A percentile compares a stretch with the other conserved stretches of the same genome.
phyloP scores from a whole-genome alignment of 495 filamentous ascomycete species.

The Terfezia boudieri region DNA sequence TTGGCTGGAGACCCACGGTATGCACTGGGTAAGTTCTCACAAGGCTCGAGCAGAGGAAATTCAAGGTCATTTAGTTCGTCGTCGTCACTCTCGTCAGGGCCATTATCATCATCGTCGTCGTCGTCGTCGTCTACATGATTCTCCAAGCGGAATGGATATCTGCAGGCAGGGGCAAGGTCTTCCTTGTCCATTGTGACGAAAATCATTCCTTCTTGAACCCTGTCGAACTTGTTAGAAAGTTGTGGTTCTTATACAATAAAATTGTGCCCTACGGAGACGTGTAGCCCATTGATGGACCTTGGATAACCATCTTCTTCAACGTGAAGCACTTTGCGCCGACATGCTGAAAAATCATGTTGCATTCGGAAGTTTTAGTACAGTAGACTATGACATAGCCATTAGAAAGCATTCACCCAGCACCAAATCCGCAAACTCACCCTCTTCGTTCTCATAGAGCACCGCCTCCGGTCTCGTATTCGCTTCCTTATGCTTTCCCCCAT shows the following conservation, averaged over 20 bases:
- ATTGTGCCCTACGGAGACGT: constrained; percentile 52
- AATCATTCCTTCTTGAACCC: constrained; percentile 81
- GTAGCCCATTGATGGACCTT: constrained; percentile 58
- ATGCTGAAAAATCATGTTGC: constrained; percentile 67
- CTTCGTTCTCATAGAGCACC: background rate
- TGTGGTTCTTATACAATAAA: background rate
- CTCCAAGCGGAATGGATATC: constrained; percentile 51
- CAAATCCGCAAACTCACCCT: background rate
- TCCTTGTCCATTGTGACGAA: constrained; percentile 70
- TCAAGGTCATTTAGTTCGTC: background rate
- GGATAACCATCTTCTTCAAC: constrained; percentile 67
- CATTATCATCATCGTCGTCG: constrained; percentile 7
- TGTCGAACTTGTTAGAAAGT: constrained; percentile 21
- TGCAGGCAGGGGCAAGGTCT: constrained; percentile 49
- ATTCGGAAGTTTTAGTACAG: constrained; percentile 61
- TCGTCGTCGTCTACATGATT: constrained; percentile 7
- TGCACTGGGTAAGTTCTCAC: background rate
- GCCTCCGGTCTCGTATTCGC: background rate
- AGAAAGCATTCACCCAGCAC: too few species aligned
- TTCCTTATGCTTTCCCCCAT: background rate
- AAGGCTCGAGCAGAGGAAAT: background rate
- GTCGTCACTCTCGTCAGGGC: background rate
- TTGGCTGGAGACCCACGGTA: background rate
- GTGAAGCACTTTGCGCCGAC: constrained; percentile 55
- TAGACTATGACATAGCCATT: constrained; percentile 34